A percentile compares a stretch with the other conserved stretches of the same genome.
phyloP scores from a whole-genome alignment of 1,284 basidiomycete species.

The Puccinia polysora region DNA sequence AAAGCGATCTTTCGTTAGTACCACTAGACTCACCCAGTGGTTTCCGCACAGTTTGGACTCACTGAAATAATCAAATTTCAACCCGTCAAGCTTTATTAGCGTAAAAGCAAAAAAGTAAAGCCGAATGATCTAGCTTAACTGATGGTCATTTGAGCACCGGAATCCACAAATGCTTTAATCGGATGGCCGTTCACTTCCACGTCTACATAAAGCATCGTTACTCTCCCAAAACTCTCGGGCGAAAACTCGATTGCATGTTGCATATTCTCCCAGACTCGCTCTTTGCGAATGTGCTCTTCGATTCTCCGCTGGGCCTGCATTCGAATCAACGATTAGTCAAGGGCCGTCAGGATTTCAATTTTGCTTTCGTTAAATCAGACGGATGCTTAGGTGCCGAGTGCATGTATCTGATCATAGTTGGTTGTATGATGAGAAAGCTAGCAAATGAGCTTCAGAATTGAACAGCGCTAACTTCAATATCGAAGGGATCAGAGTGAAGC shows the following conservation, averaged over 20 bases:
- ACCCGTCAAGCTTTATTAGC: too few species aligned
- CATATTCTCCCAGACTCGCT: slow-evolving; percentile 85
- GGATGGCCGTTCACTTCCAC: slow-evolving; percentile 86
- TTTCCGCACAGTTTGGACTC: slow-evolving; percentile 88
- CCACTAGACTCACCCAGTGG: slow-evolving; percentile 74
- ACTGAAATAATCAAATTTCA: slow-evolving; percentile 58
- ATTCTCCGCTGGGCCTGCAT: slow-evolving; percentile 77
- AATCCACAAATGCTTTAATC: slow-evolving; percentile 95
- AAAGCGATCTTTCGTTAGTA: too few species aligned
- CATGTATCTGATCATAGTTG: not conserved
- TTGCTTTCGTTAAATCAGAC: too few species aligned
- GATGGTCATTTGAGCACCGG: slow-evolving; percentile 92
- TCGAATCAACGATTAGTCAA: too few species aligned
- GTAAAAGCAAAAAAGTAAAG: too few species aligned
- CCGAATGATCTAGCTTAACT: slow-evolving; percentile 61
- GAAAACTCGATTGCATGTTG: slow-evolving; percentile 68
- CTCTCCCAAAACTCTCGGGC: slow-evolving; percentile 87
- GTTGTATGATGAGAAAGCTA: not conserved
- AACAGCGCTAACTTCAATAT: slow-evolving; percentile 71
- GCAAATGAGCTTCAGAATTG: not conserved
- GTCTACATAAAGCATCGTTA: slow-evolving; percentile 82
- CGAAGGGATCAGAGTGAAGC: slow-evolving; percentile 78
- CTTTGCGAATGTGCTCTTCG: slow-evolving; percentile 85
- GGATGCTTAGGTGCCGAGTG: too few species aligned
- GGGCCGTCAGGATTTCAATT: too few species aligned